A percentile compares a stretch with the other conserved stretches of the same genome.
Evolutionary conservation across 2,329 filamentous ascomycete genomes (phyloP).

Genomic region (Aschersonia sp.): DNA sequence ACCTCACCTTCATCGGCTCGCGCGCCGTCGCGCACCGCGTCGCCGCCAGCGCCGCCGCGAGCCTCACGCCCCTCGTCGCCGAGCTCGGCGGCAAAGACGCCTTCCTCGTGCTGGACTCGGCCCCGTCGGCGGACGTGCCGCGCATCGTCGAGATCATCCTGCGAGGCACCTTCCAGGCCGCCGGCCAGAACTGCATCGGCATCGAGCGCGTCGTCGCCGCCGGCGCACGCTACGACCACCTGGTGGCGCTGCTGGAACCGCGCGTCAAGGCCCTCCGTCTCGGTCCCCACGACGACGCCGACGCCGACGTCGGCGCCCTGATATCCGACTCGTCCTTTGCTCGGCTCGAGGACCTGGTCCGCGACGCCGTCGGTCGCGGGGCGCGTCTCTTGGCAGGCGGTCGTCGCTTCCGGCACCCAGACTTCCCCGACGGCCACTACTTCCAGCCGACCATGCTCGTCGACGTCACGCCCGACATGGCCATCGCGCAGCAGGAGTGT

Average conservation of each 20-base stretch:
- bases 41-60: slow-evolving; percentile 69
- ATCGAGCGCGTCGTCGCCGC: slow-evolving; percentile 84
- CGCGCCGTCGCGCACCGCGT: slow-evolving; percentile 77
- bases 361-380: slow-evolving; percentile 62
- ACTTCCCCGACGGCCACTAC: slow-evolving; percentile 70
- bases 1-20: slow-evolving; percentile 94
- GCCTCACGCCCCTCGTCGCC: slow-evolving; percentile 74
- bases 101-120: slow-evolving; percentile 74
- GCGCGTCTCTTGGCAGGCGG: slow-evolving; percentile 75
- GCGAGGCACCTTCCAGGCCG: slow-evolving; percentile 85
- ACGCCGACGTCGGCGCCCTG: slow-evolving; percentile 76
- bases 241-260: slow-evolving; percentile 57
- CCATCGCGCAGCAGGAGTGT: slow-evolving; percentile 77
- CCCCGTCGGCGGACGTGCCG: slow-evolving; percentile 43
- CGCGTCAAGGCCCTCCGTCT: slow-evolving; percentile 62
- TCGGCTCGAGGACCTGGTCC: slow-evolving; percentile 61
- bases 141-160: slow-evolving; percentile 73
- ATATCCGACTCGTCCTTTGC: slow-evolving; percentile 67
- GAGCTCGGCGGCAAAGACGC: slow-evolving; percentile 95
- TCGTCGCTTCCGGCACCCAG: slow-evolving; percentile 53
- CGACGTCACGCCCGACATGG: slow-evolving; percentile 78
- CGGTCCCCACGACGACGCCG: slow-evolving; percentile 60
- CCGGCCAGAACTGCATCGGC: slow-evolving; percentile 95
- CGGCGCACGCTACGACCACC: slow-evolving; percentile 63
- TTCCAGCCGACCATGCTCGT: slow-evolving; percentile 81